Percentiles rank a stretch among this genome's conserved stretches.
These are phyloP conservation scores for Rutstroemia sp. DNA, from an alignment of 2,329 filamentous ascomycete species.

Conservation along the genomic window DNA sequence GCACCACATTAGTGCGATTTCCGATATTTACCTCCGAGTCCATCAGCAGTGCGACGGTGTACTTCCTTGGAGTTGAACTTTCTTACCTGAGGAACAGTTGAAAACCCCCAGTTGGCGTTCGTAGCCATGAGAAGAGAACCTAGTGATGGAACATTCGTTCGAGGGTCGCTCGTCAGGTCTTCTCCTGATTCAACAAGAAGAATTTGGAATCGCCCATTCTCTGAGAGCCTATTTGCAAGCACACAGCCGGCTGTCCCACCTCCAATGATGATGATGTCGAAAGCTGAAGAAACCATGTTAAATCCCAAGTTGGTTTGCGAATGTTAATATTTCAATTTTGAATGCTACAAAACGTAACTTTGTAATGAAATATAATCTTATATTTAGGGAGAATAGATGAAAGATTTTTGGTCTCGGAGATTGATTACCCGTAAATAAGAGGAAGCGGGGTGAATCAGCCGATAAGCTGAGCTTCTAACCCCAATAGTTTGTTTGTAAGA, in stretches of 20 bases:
- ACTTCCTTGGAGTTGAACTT: background rate
- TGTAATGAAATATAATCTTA: no score
- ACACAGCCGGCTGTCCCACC: conserved; percentile 14
- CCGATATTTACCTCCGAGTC: background rate
- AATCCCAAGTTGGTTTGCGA: background rate
- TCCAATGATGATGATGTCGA: conserved; percentile 2
- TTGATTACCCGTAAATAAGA: no score
- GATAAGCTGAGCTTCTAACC: no score
- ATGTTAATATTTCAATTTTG: background rate
- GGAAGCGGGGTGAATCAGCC: no score
- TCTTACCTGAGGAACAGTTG: conserved; percentile 5
- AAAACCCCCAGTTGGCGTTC: conserved; percentile 10
- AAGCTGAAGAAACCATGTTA: background rate
- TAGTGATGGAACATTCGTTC: conserved; percentile 27
- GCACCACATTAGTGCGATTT: background rate
- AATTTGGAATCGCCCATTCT: conserved; percentile 30
- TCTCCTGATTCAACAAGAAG: conserved; percentile 35
- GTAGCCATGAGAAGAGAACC: background rate
- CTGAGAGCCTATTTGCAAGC: conserved; percentile 35
- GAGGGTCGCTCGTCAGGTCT: conserved; percentile 30
- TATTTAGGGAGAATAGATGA: no score
- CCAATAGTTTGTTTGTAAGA: no score
- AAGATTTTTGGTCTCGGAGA: no score
- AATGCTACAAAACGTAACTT: background rate
- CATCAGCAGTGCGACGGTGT: background rate